Conservation (phyloP, 139 green algal genomes). For the Haematococcus sp. region DNA sequence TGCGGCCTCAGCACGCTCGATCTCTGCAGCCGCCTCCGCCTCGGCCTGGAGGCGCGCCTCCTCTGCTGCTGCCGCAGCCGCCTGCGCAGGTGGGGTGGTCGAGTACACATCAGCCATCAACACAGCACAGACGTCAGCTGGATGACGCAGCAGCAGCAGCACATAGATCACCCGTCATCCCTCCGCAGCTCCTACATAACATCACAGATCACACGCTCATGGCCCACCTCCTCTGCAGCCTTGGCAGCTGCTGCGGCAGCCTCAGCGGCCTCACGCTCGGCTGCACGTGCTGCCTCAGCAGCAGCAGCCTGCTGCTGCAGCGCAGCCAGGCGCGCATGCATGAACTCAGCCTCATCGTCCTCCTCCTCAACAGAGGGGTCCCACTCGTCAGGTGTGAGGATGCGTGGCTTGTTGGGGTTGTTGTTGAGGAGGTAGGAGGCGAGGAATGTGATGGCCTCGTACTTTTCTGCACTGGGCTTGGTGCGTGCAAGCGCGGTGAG, state of each 20-base stretch:
- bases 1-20: neutral
- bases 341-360: conserved; percentile 49
- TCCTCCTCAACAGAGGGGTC: conserved; percentile 50
- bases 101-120: too few relatives aligned
- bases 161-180: too few relatives aligned
- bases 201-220: too few relatives aligned
- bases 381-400: conserved; percentile 35
- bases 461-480: conserved; percentile 61
- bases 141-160: too few relatives aligned
- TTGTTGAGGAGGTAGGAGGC: conserved; percentile 73
- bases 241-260: neutral
- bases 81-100: neutral
- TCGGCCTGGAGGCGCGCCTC: neutral
- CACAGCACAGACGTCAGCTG: too few relatives aligned
- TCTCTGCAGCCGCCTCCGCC: neutral
- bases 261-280: neutral
- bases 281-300: neutral
- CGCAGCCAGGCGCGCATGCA: conserved; percentile 9
- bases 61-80: neutral
- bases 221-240: conserved; percentile 2
- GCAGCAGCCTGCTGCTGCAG: conserved; percentile 5
- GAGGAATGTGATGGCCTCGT: conserved; percentile 67
- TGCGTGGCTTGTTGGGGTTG: conserved; percentile 79
- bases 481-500: conserved; percentile 71
- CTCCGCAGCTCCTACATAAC: too few relatives aligned